Percentiles rank a stretch among this genome's conserved stretches.
Evolutionary conservation across 495 filamentous ascomycete genomes (phyloP).

Genomic region (Daldinia concentrica): DNA sequence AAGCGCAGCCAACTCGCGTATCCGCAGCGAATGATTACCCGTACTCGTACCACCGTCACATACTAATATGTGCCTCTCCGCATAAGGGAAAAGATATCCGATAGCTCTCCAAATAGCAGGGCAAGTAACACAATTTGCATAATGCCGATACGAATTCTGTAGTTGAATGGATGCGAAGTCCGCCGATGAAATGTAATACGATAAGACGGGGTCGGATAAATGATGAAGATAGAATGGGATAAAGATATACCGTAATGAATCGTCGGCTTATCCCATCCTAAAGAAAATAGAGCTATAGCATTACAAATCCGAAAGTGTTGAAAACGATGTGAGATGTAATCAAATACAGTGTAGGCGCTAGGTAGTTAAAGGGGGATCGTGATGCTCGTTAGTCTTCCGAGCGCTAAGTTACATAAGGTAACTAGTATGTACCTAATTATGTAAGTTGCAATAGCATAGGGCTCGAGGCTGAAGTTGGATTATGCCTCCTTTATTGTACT

Average conservation of each 20-base stretch:
- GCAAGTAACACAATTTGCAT: background rate
- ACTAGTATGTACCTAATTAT: background rate
- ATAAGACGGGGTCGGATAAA: background rate
- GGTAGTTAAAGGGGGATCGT: constrained; percentile 5
- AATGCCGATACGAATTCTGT: constrained; percentile 16
- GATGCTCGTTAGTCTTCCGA: constrained; percentile 3
- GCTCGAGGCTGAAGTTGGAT: constrained; percentile 24
- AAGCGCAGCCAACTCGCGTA: constrained; percentile 9
- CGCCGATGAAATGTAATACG: background rate
- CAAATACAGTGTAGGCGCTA: background rate
- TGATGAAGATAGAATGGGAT: too few relatives aligned
- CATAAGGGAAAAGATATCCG: constrained; percentile 2
- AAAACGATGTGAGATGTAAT: background rate
- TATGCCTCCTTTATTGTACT: background rate
- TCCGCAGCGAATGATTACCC: background rate
- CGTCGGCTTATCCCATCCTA: background rate
- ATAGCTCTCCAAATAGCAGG: background rate
- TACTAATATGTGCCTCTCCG: background rate
- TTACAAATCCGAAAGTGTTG: background rate
- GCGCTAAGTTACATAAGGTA: too few relatives aligned
- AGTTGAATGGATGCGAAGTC: background rate
- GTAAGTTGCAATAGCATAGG: background rate
- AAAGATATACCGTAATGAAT: too few relatives aligned
- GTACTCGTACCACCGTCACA: constrained; percentile 11
- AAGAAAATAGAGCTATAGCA: background rate